Evolutionary conservation across 805 yeast species (phyloP), one percentile per base, ranked within the genome.

Genomic region (Barnettozyma siamensis): DNA sequence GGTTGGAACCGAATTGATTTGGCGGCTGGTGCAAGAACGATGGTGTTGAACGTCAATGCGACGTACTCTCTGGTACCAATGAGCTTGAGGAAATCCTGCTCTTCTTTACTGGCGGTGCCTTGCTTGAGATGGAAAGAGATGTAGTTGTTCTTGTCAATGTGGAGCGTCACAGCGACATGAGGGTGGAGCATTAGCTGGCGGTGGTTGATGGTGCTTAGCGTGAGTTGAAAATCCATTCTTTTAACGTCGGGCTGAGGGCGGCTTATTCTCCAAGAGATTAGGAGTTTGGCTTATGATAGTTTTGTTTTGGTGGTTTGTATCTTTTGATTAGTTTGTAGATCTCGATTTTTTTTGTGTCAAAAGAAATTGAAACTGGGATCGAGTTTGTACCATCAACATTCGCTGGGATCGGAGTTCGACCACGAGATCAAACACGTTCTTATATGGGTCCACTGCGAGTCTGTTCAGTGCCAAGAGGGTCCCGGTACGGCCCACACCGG

Each of bases 401-500:
- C 31, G 17, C 18, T 29, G 31, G 7, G 10, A 15, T 6, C 31
- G 17, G 10, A 29, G 31, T 15, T 9, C 8, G 4, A 29, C 10
- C 9, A 29, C 31, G 18, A 29, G 31, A 6, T n/a, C 17, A 15
- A 29, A 29, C 6, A 29, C 10, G 10, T 15, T 15, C 15, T 10
- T 29, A 3, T n/a, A 10, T n/a, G 31, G 31, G n/a, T 29, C 31
- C 18, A 15, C 18, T 5, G 16, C 2, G 3, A 34, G n/a, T 11
- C 12, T 72, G 53, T 86, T 93, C 31, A 83, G 62, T 0, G 88
- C 75, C 37, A 87, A 76, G 52, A 79, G 84, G 0, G 95, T 88
- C 1, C 99, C 98, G 0, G 98, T 86, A 43, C 99, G 70, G 7
- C 99, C 99, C 52, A 94, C 89, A 1, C 99, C 99, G 0, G 99